phyloP scores from a whole-genome alignment of 495 filamentous ascomycete species.

The Usnea hakonensis region DNA sequence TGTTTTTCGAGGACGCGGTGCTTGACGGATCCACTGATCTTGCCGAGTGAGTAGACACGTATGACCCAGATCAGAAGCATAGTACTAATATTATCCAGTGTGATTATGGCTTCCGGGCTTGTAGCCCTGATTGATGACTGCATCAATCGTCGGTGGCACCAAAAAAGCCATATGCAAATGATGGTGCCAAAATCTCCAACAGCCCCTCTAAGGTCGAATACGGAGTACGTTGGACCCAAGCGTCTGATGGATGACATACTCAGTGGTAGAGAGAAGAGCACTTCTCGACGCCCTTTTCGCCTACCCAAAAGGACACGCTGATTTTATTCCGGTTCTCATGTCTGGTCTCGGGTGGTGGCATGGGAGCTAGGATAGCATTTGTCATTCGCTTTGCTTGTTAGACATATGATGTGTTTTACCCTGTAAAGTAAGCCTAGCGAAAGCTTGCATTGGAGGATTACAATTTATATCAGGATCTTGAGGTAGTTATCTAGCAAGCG shows the following conservation, averaged over 20 bases:
- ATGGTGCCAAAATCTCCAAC: constrained; percentile 48
- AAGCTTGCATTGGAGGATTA: not conserved
- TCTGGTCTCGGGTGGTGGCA: constrained; percentile 4
- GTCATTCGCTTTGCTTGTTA: not conserved
- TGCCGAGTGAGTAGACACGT: constrained; percentile 70
- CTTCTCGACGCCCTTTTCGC: constrained; percentile 16
- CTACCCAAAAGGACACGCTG: constrained; percentile 8
- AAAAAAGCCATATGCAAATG: constrained; percentile 51
- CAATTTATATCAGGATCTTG: not conserved
- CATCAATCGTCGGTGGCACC: constrained; percentile 72
- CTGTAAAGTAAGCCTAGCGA: not conserved
- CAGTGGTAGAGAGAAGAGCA: constrained; percentile 43
- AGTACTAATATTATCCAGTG: constrained; percentile 45
- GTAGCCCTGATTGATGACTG: constrained; percentile 88
- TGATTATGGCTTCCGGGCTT: constrained; percentile 83
- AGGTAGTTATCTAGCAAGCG: no score
- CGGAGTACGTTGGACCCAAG: constrained; percentile 63
- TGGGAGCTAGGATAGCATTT: not conserved
- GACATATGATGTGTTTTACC: not conserved
- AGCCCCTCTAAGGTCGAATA: constrained; percentile 50
- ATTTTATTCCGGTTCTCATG: not conserved
- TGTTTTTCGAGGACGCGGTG: constrained; percentile 74
- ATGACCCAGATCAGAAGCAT: not conserved
- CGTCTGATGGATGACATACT: constrained; percentile 75
- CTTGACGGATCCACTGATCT: constrained; percentile 65